phyloP scores from a whole-genome alignment of 1,284 basidiomycete species.

The Malassezia sp. region DNA sequence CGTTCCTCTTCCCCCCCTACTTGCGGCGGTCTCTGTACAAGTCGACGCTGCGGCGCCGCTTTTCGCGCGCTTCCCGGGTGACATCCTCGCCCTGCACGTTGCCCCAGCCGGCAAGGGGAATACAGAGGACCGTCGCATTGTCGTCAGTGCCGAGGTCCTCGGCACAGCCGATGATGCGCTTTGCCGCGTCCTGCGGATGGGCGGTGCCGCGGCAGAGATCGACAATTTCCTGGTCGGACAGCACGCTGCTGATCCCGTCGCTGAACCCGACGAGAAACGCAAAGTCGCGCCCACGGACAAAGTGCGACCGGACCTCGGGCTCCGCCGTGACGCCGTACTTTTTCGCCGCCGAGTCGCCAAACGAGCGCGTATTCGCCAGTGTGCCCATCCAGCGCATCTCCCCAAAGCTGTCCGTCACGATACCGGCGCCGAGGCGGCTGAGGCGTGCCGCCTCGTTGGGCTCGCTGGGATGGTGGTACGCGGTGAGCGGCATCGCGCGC shows the following conservation, averaged over 20 bases:
- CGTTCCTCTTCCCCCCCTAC: constrained; percentile 4
- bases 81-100: constrained; percentile 64
- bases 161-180: constrained; percentile 70
- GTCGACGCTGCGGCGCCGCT: constrained; percentile 27
- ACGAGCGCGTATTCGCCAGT: constrained; percentile 80
- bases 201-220: constrained; percentile 67
- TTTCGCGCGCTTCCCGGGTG: constrained; percentile 52
- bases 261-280: constrained; percentile 37
- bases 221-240: constrained; percentile 86
- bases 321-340: constrained; percentile 64
- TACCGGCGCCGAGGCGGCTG: constrained; percentile 71
- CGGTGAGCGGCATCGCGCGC: constrained; percentile 58
- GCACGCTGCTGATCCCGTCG: constrained; percentile 78
- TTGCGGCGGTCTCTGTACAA: constrained; percentile 28
- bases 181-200: constrained; percentile 69
- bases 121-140: constrained; percentile 81
- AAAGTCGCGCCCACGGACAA: constrained; percentile 53
- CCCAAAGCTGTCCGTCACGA: constrained; percentile 89
- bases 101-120: constrained; percentile 86
- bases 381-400: constrained; percentile 94
- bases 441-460: constrained; percentile 71
- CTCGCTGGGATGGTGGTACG: constrained; percentile 73
- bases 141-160: constrained; percentile 78
- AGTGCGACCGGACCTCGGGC: constrained; percentile 72
- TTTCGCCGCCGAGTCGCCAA: constrained; percentile 85